Percentiles rank a stretch among this genome's conserved stretches.
phyloP scores from a whole-genome alignment of 257 asterid species.

The Solanum lycopersicoides region DNA sequence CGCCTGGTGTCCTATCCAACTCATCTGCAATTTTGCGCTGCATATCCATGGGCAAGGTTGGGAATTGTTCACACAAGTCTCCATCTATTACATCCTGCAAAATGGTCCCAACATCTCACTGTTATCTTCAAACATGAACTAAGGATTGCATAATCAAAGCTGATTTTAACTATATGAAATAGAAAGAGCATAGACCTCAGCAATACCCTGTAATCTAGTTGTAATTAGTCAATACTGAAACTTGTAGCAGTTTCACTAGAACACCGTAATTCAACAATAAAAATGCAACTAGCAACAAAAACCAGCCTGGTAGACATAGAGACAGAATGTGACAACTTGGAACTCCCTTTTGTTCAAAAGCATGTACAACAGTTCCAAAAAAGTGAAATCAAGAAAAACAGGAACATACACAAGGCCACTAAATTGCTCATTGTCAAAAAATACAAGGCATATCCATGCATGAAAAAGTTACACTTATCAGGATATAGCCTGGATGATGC shows the following conservation, averaged over 20 bases:
- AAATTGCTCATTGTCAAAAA: neutral
- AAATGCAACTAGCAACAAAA: neutral
- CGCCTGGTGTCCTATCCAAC: slow-evolving; percentile 95
- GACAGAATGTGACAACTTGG: neutral
- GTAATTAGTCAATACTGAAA: neutral
- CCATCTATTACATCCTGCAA: slow-evolving; percentile 96
- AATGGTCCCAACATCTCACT: neutral
- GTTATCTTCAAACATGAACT: neutral
- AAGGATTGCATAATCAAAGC: neutral
- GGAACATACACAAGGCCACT: neutral
- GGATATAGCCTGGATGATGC: neutral
- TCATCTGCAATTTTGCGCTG: slow-evolving; percentile 97
- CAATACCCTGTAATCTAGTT: neutral
- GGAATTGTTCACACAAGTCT: slow-evolving; percentile 91
- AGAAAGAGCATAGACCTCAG: neutral
- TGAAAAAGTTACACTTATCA: neutral
- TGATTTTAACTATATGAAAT: neutral
- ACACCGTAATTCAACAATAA: neutral
- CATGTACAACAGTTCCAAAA: neutral
- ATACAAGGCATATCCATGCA: neutral
- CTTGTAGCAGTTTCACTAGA: neutral
- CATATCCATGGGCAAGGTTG: slow-evolving; percentile 86
- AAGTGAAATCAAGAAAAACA: neutral
- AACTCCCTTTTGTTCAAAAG: neutral
- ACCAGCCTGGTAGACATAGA: neutral